Evolutionary conservation across 805 yeast genomes (phyloP), one percentile per base, ranked within the genome.

Genomic region (Saccharomycopsis selenospora): DNA sequence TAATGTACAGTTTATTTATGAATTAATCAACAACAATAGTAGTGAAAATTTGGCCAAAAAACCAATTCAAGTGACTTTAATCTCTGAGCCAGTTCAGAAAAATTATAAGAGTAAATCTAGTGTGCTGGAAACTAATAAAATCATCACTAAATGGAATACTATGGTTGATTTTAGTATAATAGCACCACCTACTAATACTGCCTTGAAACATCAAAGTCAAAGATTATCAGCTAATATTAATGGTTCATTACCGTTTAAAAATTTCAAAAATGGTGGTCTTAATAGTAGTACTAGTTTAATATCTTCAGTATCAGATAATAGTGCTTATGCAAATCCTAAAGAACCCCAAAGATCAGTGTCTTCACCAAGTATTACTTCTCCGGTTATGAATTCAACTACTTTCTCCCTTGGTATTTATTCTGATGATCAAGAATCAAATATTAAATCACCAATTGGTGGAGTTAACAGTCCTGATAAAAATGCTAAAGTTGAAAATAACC

Each of bases 131-230:
- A 38, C 48, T 8, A 50, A 46, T 25, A 52, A 52, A 18, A 67
- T 70, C 24, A 54, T 61, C 13, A 69, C 73, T 3, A 56, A 59
- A 40, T 69, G 73, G 75, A 51, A 66, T 7, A 75, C 76, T 3
- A 56, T 57, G 40, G 56, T 70, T 33, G 75, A 71, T 50, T 69
- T 70, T 53, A 60, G 67, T 43, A 58, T 69, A 14, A 59, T 62
- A 38, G 70, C 73, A 1, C 72, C 74, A 1, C 72, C 74, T 1
- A 69, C 70, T 27, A 69, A 63, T 49, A 68, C 65, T 51, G 62
- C 70, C 1, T 56, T 69, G 33, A 68, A 66, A 51, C 55, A 51
- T 27, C 36, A 33, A 33, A 41, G 26, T 18, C 24, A 22, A 14
- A 10, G 18, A 14, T 10, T 23, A 18, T n/a, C 24, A 23, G 33